Conservation (phyloP, 805 yeast species). For the Isabelozyma heimii region DNA sequence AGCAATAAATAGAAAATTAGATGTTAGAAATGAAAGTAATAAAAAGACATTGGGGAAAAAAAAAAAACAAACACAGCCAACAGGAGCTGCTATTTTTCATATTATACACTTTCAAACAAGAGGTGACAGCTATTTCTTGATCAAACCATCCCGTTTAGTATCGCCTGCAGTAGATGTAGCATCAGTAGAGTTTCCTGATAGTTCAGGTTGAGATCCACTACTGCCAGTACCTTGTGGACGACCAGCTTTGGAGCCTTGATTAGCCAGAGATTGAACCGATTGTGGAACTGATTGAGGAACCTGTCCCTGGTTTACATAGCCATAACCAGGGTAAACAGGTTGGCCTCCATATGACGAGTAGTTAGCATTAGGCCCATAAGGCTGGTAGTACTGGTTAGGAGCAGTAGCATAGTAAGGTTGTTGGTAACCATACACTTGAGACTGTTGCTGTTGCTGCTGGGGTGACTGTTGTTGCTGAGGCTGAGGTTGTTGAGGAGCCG, state of each 20-base stretch:
- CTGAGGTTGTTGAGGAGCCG: neutral
- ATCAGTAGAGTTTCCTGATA: neutral
- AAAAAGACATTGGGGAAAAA: too few relatives aligned
- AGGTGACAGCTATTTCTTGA: too few relatives aligned
- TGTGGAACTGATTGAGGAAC: conserved; percentile 4
- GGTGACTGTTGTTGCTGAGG: neutral
- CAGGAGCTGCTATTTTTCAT: too few relatives aligned
- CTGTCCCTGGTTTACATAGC: conserved; percentile 10
- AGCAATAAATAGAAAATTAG: too few relatives aligned
- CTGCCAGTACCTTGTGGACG: neutral
- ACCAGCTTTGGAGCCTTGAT: too few relatives aligned
- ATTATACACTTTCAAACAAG: too few relatives aligned
- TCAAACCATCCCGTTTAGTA: too few relatives aligned
- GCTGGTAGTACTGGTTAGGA: conserved; percentile 21
- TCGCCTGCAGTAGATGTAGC: neutral
- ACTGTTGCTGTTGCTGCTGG: conserved; percentile 2
- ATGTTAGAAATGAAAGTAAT: too few relatives aligned
- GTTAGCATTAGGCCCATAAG: conserved; percentile 11
- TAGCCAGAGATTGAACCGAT: neutral
- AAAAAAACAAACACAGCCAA: too few relatives aligned
- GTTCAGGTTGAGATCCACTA: neutral
- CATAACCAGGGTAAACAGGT: conserved; percentile 13
- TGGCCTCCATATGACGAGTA: conserved; percentile 14
- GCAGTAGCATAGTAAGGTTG: conserved; percentile 16
- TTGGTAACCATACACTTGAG: conserved; percentile 18